Percentiles rank a stretch among this genome's conserved stretches.
Evolutionary conservation across 345 rosid species (phyloP).

Genomic region (Noccaea bulbosa): DNA sequence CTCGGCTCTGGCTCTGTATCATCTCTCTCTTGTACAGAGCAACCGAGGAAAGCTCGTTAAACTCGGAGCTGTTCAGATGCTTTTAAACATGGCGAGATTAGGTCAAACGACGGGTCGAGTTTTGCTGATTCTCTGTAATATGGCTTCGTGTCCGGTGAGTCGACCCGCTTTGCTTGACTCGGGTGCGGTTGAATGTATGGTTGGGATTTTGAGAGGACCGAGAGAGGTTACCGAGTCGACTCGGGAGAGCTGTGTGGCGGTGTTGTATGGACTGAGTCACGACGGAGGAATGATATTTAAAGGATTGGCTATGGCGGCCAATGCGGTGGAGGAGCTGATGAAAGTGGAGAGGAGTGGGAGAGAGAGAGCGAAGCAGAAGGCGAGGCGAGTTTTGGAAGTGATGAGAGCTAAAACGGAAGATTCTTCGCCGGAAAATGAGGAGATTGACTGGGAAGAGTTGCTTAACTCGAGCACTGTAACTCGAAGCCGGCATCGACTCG

Average conservation of each 20-base stretch:
- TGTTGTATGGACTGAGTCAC: slow-evolving; percentile 61
- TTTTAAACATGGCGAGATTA: slow-evolving; percentile 62
- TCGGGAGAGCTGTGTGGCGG: slow-evolving; percentile 64
- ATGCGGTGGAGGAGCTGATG: slow-evolving; percentile 58
- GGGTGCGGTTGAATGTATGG: slow-evolving; percentile 77
- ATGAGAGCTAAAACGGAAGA: slow-evolving; percentile 48
- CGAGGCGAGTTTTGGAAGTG: slow-evolving; percentile 52
- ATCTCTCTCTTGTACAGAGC: slow-evolving; percentile 70
- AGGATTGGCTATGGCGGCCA: slow-evolving; percentile 72
- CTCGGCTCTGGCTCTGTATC: slow-evolving; percentile 85
- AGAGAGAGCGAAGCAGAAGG: slow-evolving; percentile 58
- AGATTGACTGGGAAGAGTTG: slow-evolving; percentile 79
- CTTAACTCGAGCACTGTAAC: slow-evolving; percentile 55
- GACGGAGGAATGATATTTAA: slow-evolving; percentile 75
- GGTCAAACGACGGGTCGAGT: slow-evolving; percentile 58
- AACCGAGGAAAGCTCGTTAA: slow-evolving; percentile 67
- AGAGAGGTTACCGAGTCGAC: slow-evolving; percentile 52
- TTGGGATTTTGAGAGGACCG: slow-evolving; percentile 48
- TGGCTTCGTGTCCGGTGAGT: slow-evolving; percentile 61
- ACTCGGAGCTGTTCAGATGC: slow-evolving; percentile 61
- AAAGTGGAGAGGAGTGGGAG: slow-evolving; percentile 55
- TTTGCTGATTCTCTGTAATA: slow-evolving; percentile 57
- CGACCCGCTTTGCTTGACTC: slow-evolving; percentile 71
- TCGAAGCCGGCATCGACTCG: slow-evolving; percentile 41
- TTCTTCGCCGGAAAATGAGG: slow-evolving; percentile 54